phyloP scores from a whole-genome alignment of 306 rosid genomes.

The Cercis canadensis region DNA sequence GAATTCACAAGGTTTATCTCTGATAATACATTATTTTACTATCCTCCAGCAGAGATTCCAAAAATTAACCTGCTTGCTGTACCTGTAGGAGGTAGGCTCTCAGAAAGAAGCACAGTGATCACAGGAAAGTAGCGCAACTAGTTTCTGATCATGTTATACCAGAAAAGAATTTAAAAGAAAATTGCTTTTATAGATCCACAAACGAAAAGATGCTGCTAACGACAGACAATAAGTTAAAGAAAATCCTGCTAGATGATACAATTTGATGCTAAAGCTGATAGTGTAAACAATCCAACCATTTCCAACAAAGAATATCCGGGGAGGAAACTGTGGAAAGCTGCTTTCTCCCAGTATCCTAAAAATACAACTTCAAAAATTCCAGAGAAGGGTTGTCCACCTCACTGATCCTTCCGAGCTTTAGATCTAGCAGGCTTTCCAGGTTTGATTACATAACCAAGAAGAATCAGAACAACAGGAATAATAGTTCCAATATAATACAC shows the following conservation, averaged over 20 bases:
- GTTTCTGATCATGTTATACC: too few species aligned
- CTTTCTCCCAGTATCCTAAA: slow-evolving; percentile 32
- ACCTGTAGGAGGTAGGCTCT: too few species aligned
- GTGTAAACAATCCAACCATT: slow-evolving; percentile 32
- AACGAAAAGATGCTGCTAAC: slow-evolving; percentile 22
- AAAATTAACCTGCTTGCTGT: too few species aligned
- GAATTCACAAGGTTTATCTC: too few species aligned
- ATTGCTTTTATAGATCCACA: slow-evolving; percentile 19
- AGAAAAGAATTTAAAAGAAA: too few species aligned
- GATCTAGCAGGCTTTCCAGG: slow-evolving; percentile 72
- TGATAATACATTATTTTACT: too few species aligned
- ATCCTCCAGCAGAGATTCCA: too few species aligned
- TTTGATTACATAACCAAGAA: slow-evolving; percentile 71
- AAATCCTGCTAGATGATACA: slow-evolving; percentile 23
- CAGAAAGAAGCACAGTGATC: too few species aligned
- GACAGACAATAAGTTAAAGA: background rate
- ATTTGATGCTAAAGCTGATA: slow-evolving; percentile 30
- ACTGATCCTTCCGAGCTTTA: slow-evolving; percentile 74
- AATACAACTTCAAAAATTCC: slow-evolving; percentile 38
- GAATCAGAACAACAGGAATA: slow-evolving; percentile 65
- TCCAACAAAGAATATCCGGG: slow-evolving; percentile 27
- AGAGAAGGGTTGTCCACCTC: slow-evolving; percentile 40
- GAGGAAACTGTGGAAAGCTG: slow-evolving; percentile 36
- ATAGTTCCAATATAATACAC: slow-evolving; percentile 82
- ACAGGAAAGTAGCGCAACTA: too few species aligned